Evolutionary conservation across 2,329 filamentous ascomycete genomes (phyloP).

Genomic region (Metarhizium guizhouense): DNA sequence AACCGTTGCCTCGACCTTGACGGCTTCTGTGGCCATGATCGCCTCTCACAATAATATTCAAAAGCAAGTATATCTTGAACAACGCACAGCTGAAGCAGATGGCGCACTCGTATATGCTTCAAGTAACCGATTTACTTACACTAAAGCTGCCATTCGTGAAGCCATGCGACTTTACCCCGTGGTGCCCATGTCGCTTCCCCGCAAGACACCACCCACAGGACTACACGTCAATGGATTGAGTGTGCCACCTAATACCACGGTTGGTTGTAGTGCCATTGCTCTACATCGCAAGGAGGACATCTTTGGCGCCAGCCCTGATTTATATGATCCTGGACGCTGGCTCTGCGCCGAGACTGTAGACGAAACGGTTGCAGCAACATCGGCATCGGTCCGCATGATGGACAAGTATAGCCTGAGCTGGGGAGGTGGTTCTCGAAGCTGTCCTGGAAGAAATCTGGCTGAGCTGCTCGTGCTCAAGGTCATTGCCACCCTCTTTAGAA

Average conservation of each 20-base stretch:
- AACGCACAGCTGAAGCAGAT: conserved; percentile 11
- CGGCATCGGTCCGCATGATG: conserved; percentile 24
- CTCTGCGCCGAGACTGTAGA: conserved; percentile 19
- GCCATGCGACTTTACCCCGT: conserved; percentile 42
- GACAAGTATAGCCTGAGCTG: conserved; percentile 41
- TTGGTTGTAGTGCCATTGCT: conserved; percentile 41
- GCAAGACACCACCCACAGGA: conserved; percentile 30
- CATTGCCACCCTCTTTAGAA: conserved; percentile 29
- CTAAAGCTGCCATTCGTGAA: conserved; percentile 37
- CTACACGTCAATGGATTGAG: conserved; percentile 28
- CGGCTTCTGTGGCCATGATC: conserved; percentile 38
- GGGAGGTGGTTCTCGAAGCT: conserved; percentile 42
- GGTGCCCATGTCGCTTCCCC: conserved; percentile 41
- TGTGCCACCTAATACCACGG: conserved; percentile 35
- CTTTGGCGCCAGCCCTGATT: conserved; percentile 36
- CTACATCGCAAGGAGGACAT: conserved; percentile 41
- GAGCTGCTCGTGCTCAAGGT: conserved; percentile 40
- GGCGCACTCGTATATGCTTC: conserved; percentile 9
- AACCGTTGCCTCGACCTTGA: conserved; percentile 43
- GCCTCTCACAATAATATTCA: conserved; percentile 28
- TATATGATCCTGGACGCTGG: conserved; percentile 41
- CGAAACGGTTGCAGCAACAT: conserved; percentile 3
- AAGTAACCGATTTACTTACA: conserved; percentile 10
- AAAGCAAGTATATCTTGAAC: conserved; percentile 21
- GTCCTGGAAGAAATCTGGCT: conserved; percentile 41